phyloP scores from a whole-genome alignment of 805 yeast species.

The Suhomyces xylopsoci region DNA sequence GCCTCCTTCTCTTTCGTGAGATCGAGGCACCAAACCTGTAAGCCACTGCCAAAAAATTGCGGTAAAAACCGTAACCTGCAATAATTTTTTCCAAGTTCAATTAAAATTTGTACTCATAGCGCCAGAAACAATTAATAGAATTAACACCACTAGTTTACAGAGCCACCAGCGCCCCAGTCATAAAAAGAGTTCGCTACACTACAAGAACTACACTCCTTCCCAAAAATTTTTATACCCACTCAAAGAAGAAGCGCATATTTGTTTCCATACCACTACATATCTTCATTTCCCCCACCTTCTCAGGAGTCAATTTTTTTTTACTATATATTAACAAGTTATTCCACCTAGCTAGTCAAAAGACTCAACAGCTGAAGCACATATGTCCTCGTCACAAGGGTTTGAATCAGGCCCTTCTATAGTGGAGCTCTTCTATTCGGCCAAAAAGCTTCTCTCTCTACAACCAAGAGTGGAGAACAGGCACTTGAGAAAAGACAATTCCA shows the following conservation, averaged over 20 bases:
- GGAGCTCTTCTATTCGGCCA: constrained; percentile 42
- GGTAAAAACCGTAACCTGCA: not conserved
- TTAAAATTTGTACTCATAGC: not conserved
- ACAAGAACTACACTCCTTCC: not conserved
- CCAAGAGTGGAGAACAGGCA: constrained; percentile 40
- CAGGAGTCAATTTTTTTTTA: not conserved
- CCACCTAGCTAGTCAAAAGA: not conserved
- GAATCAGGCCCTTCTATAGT: constrained; percentile 34
- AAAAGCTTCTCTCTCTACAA: constrained; percentile 35
- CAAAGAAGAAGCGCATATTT: too few relatives aligned
- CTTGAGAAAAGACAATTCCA: constrained; percentile 30
- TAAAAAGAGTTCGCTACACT: too few relatives aligned
- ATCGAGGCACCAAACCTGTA: not conserved
- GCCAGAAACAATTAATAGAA: not conserved
- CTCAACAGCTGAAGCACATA: not conserved
- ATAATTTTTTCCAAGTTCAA: not conserved
- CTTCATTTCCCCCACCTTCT: not conserved
- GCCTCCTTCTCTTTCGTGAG: not conserved
- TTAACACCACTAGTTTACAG: not conserved
- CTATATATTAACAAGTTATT: not conserved
- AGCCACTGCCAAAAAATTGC: not conserved
- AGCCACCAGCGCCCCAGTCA: not conserved
- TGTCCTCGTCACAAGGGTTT: constrained; percentile 9
- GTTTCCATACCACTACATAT: not conserved
- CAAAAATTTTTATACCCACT: not conserved